phyloP scores from a whole-genome alignment of 495 filamentous ascomycete species.

The Hyaloscypha bicolor region DNA sequence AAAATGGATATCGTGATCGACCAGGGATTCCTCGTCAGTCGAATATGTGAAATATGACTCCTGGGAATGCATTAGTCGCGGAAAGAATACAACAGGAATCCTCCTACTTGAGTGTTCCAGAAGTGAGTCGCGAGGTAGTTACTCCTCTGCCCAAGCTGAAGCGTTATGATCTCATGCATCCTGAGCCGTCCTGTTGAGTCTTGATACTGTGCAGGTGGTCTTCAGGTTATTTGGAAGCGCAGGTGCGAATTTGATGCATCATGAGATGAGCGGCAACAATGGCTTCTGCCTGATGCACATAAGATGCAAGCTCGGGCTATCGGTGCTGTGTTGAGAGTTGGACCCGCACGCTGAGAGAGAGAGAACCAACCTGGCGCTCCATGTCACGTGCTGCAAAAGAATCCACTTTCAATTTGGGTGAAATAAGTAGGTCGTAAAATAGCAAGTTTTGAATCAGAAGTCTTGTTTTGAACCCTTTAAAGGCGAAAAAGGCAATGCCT shows the following conservation, averaged over 20 bases:
- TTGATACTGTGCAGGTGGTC: neutral
- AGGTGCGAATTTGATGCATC: neutral
- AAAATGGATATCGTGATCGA: constrained; percentile 94
- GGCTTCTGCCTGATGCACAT: neutral
- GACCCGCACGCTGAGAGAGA: neutral
- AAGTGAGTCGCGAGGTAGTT: constrained; percentile 98
- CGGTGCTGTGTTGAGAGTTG: neutral
- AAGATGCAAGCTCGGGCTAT: neutral
- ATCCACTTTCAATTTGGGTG: too few relatives aligned
- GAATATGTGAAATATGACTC: constrained; percentile 98
- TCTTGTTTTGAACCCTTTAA: too few relatives aligned
- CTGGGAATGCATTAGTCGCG: constrained; percentile 42
- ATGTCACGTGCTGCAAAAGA: neutral
- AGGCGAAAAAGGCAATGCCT: too few relatives aligned
- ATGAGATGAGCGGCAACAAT: neutral
- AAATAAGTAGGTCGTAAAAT: too few relatives aligned
- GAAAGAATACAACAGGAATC: neutral
- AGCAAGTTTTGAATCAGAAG: too few relatives aligned
- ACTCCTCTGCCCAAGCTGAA: constrained; percentile 89
- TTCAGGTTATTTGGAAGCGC: neutral
- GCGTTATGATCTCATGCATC: constrained; percentile 96
- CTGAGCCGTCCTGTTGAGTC: neutral
- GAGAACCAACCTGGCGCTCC: neutral
- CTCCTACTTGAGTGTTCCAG: constrained; percentile 81
- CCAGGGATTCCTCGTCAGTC: constrained; percentile 61